phyloP scores from a whole-genome alignment of 306 rosid species.

The Biancaea sappan region DNA sequence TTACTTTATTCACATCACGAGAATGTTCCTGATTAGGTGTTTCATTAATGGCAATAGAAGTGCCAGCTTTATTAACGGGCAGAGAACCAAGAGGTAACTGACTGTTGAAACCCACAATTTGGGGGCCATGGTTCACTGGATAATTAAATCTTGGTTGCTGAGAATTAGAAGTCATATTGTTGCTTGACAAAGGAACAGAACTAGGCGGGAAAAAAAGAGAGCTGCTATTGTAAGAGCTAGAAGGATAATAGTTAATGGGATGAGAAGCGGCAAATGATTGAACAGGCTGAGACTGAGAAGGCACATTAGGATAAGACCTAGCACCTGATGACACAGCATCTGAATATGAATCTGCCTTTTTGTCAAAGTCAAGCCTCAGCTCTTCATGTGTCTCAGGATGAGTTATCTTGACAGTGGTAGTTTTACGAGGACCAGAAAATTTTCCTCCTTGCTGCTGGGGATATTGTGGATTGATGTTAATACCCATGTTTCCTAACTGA shows the following conservation, averaged over 20 bases:
- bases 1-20: slow-evolving; percentile 48
- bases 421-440: slow-evolving; percentile 66
- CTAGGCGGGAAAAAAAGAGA: slow-evolving; percentile 46
- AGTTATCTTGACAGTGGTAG: slow-evolving; percentile 77
- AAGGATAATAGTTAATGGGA: slow-evolving; percentile 49
- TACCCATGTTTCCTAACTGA: slow-evolving; percentile 74
- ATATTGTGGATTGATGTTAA: slow-evolving; percentile 56
- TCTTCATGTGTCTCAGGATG: slow-evolving; percentile 96
- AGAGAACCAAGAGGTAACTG: slow-evolving; percentile 43
- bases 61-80: slow-evolving; percentile 55
- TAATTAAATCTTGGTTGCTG: slow-evolving; percentile 69
- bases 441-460: slow-evolving; percentile 84
- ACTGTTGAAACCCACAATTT: slow-evolving; percentile 49
- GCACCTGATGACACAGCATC: slow-evolving; percentile 65
- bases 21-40: slow-evolving; percentile 52
- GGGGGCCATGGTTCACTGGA: slow-evolving; percentile 61
- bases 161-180: slow-evolving; percentile 63
- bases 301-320: slow-evolving; percentile 60
- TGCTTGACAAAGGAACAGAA: slow-evolving; percentile 65
- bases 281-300: slow-evolving; percentile 72
- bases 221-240: slow-evolving; percentile 46
- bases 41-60: slow-evolving; percentile 47
- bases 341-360: slow-evolving; percentile 59
- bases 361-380: slow-evolving; percentile 86
- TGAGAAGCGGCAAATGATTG: slow-evolving; percentile 56